Evolutionary conservation across 1,284 basidiomycete species (phyloP), one percentile per base, ranked within the genome.

Genomic region (Volvariella volvacea): DNA sequence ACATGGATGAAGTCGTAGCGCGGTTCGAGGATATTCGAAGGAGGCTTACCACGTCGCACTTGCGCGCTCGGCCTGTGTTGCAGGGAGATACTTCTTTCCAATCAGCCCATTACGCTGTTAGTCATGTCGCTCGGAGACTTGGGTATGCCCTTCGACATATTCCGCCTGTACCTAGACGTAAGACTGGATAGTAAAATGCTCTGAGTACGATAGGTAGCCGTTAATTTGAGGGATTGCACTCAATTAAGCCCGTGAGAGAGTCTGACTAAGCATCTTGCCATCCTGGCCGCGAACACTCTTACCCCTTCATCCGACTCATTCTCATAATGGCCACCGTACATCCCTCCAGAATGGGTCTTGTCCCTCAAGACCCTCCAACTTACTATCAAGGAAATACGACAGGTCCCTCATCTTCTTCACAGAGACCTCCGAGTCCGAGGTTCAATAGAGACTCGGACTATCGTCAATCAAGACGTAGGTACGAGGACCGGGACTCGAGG

Each of bases 271-370:
- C 25, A n/a, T n/a, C n/a, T 28, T 6, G 6, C 25, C 25, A 28
- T 12, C 6, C 25, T 28, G 25, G 25, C 25, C 25, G 25, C 12
- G 6, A 28, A 12, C 25, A 6, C 12, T 28, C 6, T 12, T 6
- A 12, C 6, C 25, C 25, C 6, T 6, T 28, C 6, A 6, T 28
- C 6, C 25, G 6, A 28, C 38, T n/a, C 19, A n/a, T 17, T 1
- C 4, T 42, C 17, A 49, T 48, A 39, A 83, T 83, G 80, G 79
- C 80, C 9, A 76, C 73, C 17, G 67, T 83, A 9, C 80, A 83
- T 52, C 80, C 80, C 17, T 82, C 79, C 16, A 71, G 80, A 33
- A 61, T 81, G 62, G 75, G 63, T 17, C 62, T 83, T 8, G 75
- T 82, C 3, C 75, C 78, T 25, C 65, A 63, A 47, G 63, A 65